phyloP scores from a whole-genome alignment of 2,329 filamentous ascomycete species.

The Hymenoscyphus infarciens region DNA sequence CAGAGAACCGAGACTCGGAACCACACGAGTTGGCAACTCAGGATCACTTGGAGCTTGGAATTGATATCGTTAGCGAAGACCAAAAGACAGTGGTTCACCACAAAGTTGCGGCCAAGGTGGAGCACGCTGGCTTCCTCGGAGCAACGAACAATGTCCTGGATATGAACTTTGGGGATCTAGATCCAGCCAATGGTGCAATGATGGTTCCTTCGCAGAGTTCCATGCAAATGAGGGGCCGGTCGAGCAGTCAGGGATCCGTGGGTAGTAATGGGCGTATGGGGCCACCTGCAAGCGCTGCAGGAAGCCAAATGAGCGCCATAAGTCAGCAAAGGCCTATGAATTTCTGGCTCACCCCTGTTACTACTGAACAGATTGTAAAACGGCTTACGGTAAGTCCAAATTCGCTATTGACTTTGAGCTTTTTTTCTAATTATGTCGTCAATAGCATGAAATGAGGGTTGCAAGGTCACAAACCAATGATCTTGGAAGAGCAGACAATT shows the following conservation, averaged over 20 bases:
- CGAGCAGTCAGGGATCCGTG: slow-evolving; percentile 63
- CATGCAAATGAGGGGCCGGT: slow-evolving; percentile 67
- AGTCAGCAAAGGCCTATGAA: slow-evolving; percentile 72
- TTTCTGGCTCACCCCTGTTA: slow-evolving; percentile 84
- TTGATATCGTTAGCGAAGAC: slow-evolving; percentile 98
- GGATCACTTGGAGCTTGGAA: slow-evolving; percentile 90
- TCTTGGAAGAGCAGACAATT: slow-evolving; percentile 75
- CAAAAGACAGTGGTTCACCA: slow-evolving; percentile 98
- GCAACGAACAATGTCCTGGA: slow-evolving; percentile 75
- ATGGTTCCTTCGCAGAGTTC: slow-evolving; percentile 66
- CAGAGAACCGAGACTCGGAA: slow-evolving; percentile 93
- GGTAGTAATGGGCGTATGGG: slow-evolving; percentile 56
- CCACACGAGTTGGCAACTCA: slow-evolving; percentile 88
- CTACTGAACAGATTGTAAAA: slow-evolving; percentile 92
- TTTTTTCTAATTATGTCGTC: slow-evolving; percentile 26
- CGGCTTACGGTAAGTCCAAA: slow-evolving; percentile 41
- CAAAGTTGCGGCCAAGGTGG: slow-evolving; percentile 95
- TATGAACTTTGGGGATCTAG: slow-evolving; percentile 88
- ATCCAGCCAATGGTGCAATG: slow-evolving; percentile 72
- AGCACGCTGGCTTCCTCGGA: slow-evolving; percentile 83
- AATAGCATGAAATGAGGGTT: slow-evolving; percentile 81
- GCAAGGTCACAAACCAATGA: slow-evolving; percentile 87
- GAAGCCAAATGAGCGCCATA: slow-evolving; percentile 52
- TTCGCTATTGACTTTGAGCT: neutral
- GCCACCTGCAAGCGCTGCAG: slow-evolving; percentile 50